phyloP scores from a whole-genome alignment of 768 basidiomycete genomes.

The Pleurotus sapidus region DNA sequence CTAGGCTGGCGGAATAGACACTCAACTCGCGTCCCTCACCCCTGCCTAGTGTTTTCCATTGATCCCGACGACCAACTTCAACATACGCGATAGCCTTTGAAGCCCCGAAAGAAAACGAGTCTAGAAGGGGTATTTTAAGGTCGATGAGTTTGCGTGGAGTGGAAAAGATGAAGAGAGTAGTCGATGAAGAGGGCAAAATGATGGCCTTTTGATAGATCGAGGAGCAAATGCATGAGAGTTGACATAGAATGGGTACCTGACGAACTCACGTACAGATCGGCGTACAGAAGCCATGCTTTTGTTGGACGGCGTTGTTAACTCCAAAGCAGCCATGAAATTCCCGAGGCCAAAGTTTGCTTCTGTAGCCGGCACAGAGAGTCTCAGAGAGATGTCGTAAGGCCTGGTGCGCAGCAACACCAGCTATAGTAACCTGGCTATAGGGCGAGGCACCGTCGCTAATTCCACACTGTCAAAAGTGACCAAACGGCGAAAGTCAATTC shows the following conservation, averaged over 20 bases:
- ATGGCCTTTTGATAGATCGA: constrained; percentile 46
- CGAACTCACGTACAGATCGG: constrained; percentile 52
- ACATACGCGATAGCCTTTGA: constrained; percentile 53
- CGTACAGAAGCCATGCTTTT: constrained; percentile 59
- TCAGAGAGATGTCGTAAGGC: constrained; percentile 72
- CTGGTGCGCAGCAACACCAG: constrained; percentile 53
- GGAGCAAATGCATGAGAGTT: constrained; percentile 9
- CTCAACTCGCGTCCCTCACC: constrained; percentile 75
- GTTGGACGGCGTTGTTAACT: constrained; percentile 57
- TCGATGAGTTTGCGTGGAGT: constrained; percentile 36
- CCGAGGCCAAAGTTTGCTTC: constrained; percentile 72
- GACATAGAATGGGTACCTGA: background rate
- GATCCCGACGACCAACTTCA: constrained; percentile 72
- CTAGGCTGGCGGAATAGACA: constrained; percentile 58
- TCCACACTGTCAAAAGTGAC: constrained; percentile 7
- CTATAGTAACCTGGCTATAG: constrained; percentile 55
- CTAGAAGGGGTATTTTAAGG: constrained; percentile 57
- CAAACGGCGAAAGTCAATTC: background rate
- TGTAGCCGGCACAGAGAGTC: constrained; percentile 61
- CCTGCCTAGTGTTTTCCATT: constrained; percentile 65
- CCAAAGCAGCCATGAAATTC: constrained; percentile 80
- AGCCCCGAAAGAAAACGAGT: constrained; percentile 46
- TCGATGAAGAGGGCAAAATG: constrained; percentile 40
- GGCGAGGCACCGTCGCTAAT: constrained; percentile 62
- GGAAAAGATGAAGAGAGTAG: constrained; percentile 29